These are phyloP conservation scores for Clitoria ternatea DNA, from an alignment of 306 rosid genomes.

Conservation along the genomic window DNA sequence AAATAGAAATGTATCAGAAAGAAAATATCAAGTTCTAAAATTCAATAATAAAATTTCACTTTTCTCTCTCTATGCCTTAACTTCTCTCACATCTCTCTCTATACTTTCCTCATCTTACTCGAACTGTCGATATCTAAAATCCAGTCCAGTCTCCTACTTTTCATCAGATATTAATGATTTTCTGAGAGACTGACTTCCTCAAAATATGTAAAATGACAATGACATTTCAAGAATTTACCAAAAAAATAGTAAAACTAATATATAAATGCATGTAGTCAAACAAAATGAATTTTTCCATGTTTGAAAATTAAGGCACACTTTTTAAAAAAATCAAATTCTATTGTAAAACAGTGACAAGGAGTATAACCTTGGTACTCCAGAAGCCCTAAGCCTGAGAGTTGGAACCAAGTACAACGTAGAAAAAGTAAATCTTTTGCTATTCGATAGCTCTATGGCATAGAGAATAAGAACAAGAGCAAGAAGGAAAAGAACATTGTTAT, in stretches of 20 bases:
- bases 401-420: slow-evolving; percentile 11
- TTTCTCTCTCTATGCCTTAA: too few relatives aligned
- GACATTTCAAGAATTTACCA: slow-evolving; percentile 2
- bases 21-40: too few relatives aligned
- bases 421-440: neutral
- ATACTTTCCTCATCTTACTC: too few relatives aligned
- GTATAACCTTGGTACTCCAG: neutral
- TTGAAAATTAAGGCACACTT: neutral
- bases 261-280: neutral
- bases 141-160: slow-evolving; percentile 4
- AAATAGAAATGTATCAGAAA: too few relatives aligned
- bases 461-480: neutral
- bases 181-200: neutral
- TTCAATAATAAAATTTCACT: too few relatives aligned
- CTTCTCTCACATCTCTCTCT: too few relatives aligned
- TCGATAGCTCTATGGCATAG: neutral
- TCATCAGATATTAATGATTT: neutral
- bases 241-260: neutral
- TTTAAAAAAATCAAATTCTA: neutral
- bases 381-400: neutral
- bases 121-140: too few relatives aligned
- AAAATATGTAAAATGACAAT: slow-evolving; percentile 10
- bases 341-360: neutral
- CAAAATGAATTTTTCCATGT: neutral
- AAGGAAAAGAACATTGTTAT: neutral